phyloP scores from a whole-genome alignment of 305 asterid genomes.

The Monarda citriodora region DNA sequence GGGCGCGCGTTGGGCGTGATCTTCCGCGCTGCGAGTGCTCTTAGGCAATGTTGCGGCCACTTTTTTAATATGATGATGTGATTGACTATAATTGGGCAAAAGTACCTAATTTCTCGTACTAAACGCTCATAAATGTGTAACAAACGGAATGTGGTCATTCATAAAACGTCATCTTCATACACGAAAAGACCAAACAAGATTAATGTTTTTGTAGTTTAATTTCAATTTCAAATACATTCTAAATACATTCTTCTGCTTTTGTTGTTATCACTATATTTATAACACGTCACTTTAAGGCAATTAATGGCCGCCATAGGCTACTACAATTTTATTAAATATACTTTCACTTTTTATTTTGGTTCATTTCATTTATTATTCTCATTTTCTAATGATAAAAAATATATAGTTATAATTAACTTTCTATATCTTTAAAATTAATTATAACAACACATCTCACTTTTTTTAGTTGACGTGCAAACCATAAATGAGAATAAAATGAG shows the following conservation, averaged over 20 bases:
- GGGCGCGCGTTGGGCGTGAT: too few relatives aligned
- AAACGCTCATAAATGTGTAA: conserved; percentile 21
- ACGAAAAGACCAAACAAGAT: conserved; percentile 19
- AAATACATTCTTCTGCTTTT: not conserved
- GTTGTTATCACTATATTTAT: too few relatives aligned
- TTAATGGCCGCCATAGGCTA: not conserved
- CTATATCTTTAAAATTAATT: too few relatives aligned
- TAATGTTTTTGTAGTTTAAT: conserved; percentile 6
- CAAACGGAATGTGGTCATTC: conserved; percentile 20
- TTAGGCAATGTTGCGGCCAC: conserved; percentile 16
- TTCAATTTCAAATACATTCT: conserved; percentile 1
- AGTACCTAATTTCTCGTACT: conserved; percentile 8
- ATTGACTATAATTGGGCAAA: conserved; percentile 12
- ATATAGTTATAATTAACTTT: too few relatives aligned
- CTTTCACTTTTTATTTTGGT: too few relatives aligned
- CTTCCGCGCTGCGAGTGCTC: too few relatives aligned
- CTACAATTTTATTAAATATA: too few relatives aligned
- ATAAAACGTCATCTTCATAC: conserved; percentile 1
- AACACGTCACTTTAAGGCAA: not conserved
- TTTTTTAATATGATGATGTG: conserved; percentile 15
- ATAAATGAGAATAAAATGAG: too few relatives aligned
- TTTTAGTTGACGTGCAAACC: too few relatives aligned
- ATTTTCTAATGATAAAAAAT: too few relatives aligned
- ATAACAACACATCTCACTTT: too few relatives aligned
- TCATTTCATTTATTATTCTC: too few relatives aligned